Base-by-base conservation (phyloP, 2,329 filamentous ascomycete species). In the Xylaria polymorpha region DNA sequence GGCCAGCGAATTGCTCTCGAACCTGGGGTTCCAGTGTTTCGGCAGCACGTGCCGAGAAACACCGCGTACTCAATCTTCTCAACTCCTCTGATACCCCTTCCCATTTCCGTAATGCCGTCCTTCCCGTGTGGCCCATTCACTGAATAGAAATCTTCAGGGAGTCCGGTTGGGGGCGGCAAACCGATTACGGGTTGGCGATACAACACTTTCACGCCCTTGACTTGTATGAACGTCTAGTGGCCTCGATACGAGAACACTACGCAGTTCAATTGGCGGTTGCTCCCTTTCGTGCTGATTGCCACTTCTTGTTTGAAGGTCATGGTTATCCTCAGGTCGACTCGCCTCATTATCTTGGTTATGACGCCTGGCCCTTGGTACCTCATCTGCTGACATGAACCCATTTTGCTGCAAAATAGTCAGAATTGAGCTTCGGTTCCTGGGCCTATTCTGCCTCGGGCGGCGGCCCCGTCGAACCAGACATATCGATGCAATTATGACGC, bases 21-120 rank as follows among this genome's bases (percentile, higher is more conserved):
- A 74, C 73, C 72, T 74, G 73, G 70, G 55, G 0, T 61, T 57
- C 62, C 50, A 66, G 57, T 32, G 51, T 63, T 35, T 73, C 53
- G 64, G 69, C 18, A 41, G 74, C 68, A 77, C 69, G 81, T 90
- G 88, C 81, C 85, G 88, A 87, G 80, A 87, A 87, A 81, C 85
- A 88, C 88, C 89, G 88, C 87, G 83, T 83, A 80, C 72, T 80
- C 39, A 68, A 90, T 90, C 88, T 91, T 90, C 88, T 91, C 88
- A 87, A 85, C 78, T 77, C 83, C 79, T 89, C 86, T 89, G 87
- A 89, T 78, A 57, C 25, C 6, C 1, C n/a, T 41, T 7, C 8
- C 44, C 14, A 8, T 43, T 53, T 53, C 35, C 29, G 48, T 32
- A 60, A 46, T 41, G 20, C 20, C 18, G 5, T 32, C n/a, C 20